These are phyloP conservation scores for Gremmenia infestans DNA, from an alignment of 2,329 filamentous ascomycete genomes.

Conservation along the genomic window DNA sequence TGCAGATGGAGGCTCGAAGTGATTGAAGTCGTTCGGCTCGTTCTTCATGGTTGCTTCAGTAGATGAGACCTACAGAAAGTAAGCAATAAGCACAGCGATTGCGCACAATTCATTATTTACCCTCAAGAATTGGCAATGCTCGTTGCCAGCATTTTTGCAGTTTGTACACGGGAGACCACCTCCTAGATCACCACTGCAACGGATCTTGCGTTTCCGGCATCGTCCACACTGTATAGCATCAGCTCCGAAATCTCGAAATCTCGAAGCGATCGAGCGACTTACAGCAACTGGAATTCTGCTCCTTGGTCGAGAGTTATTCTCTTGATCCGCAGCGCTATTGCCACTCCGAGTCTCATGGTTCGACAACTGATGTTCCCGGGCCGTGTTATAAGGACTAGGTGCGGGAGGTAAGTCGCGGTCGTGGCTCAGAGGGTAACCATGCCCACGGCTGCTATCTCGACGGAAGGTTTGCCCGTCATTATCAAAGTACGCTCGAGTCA, in stretches of 20 bases:
- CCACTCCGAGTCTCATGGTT: slow-evolving; percentile 18
- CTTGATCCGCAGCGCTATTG: slow-evolving; percentile 21
- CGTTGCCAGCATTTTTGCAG: slow-evolving; percentile 69
- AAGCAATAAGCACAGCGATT: background rate
- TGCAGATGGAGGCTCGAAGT: slow-evolving; percentile 21
- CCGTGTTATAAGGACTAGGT: slow-evolving; percentile 8
- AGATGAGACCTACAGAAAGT: slow-evolving; percentile 26
- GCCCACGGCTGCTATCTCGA: slow-evolving; percentile 20
- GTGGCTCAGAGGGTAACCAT: slow-evolving; percentile 24
- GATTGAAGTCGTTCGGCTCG: slow-evolving; percentile 19
- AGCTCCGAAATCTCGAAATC: background rate
- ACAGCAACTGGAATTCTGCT: slow-evolving; percentile 50
- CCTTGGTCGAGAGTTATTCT: slow-evolving; percentile 22
- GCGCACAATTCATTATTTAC: slow-evolving; percentile 42
- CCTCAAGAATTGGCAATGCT: slow-evolving; percentile 73
- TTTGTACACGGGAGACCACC: slow-evolving; percentile 74
- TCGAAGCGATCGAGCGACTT: slow-evolving; percentile 23
- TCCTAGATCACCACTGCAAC: slow-evolving; percentile 81
- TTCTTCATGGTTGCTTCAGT: slow-evolving; percentile 23
- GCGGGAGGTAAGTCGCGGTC: slow-evolving; percentile 21
- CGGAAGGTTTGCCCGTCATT: slow-evolving; percentile 25
- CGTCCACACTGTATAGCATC: slow-evolving; percentile 63
- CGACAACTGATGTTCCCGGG: slow-evolving; percentile 17
- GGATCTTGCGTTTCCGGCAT: slow-evolving; percentile 90
- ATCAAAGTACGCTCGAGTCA: slow-evolving; percentile 20